Percentiles rank a stretch among this genome's conserved stretches.
phyloP scores from a whole-genome alignment of 495 filamentous ascomycete genomes.

The Margaritispora aquatica region DNA sequence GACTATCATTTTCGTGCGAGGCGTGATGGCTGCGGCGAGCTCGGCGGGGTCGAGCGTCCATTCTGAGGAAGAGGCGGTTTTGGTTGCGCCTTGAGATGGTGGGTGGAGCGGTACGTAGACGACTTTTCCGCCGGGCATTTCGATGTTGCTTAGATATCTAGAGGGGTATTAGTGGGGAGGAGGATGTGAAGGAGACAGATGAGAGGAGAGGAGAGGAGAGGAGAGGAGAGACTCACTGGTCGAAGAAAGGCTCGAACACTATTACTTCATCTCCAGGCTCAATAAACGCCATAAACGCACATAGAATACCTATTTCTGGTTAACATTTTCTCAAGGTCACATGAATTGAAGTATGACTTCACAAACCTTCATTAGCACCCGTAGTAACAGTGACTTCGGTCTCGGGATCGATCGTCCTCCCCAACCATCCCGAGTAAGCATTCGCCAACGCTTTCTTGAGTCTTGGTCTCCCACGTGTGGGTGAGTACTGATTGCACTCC shows the following conservation, averaged over 20 bases:
- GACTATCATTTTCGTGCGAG: constrained; percentile 92
- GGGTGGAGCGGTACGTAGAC: constrained; percentile 92
- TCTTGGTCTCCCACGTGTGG: constrained; percentile 84
- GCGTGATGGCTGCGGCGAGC: constrained; percentile 77
- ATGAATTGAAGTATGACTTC: constrained; percentile 9
- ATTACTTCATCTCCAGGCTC: constrained; percentile 95
- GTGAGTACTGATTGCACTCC: constrained; percentile 97
- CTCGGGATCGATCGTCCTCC: constrained; percentile 70
- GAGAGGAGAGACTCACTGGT: too few species aligned
- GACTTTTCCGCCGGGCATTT: constrained; percentile 92
- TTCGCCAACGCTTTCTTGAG: constrained; percentile 87
- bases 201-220: constrained; percentile 79
- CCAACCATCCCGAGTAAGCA: constrained; percentile 83
- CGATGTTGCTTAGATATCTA: constrained; percentile 95
- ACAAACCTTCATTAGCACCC: constrained; percentile 94
- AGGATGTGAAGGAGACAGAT: constrained; percentile 88
- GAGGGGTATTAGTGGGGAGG: too few species aligned
- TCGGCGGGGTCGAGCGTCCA: constrained; percentile 83
- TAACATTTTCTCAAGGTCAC: constrained; percentile 6
- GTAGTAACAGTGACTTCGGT: constrained; percentile 94
- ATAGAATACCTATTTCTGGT: constrained; percentile 55
- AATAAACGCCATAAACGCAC: constrained; percentile 95
- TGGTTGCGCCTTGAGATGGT: constrained; percentile 71
- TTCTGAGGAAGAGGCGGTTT: constrained; percentile 76
- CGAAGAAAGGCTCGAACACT: constrained; percentile 97